Percentiles rank a stretch among this genome's conserved stretches.
Conservation (phyloP, 2,329 filamentous ascomycete species). For the Tolypocladium album region DNA sequence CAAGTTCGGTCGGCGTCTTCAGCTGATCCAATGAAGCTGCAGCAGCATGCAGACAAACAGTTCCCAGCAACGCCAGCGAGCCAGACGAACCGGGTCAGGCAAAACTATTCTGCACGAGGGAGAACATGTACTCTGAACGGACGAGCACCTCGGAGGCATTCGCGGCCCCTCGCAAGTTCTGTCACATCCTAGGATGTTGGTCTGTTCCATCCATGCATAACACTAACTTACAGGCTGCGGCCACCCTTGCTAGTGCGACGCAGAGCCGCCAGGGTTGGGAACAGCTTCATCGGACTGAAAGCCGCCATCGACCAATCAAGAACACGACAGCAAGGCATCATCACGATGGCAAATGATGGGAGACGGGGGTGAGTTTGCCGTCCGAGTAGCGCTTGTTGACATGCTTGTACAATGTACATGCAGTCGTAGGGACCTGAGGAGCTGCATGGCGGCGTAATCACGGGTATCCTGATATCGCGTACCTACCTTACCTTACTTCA, state of each 20-base stretch:
- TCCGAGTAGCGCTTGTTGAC: background rate
- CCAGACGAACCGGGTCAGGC: background rate
- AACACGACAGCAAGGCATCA: background rate
- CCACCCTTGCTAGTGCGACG: background rate
- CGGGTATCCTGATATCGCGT: background rate
- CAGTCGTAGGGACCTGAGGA: background rate
- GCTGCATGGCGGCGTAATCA: background rate
- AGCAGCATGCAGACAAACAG: background rate
- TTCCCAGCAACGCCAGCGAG: background rate
- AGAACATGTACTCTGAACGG: too few relatives aligned
- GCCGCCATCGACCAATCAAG: background rate
- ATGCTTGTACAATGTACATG: too few relatives aligned
- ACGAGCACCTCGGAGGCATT: too few relatives aligned
- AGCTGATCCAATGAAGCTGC: background rate
- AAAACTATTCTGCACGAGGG: too few relatives aligned
- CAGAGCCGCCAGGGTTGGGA: background rate
- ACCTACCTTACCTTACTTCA: too few relatives aligned
- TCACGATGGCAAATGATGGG: background rate
- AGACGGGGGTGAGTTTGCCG: background rate
- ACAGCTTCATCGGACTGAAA: background rate
- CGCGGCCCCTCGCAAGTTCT: background rate
- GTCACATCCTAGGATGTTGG: background rate
- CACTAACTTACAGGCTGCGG: background rate
- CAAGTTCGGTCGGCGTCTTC: background rate
- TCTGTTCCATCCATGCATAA: background rate